Evolutionary conservation across 768 basidiomycete species (phyloP).

Genomic region (Amanita rubescens): DNA sequence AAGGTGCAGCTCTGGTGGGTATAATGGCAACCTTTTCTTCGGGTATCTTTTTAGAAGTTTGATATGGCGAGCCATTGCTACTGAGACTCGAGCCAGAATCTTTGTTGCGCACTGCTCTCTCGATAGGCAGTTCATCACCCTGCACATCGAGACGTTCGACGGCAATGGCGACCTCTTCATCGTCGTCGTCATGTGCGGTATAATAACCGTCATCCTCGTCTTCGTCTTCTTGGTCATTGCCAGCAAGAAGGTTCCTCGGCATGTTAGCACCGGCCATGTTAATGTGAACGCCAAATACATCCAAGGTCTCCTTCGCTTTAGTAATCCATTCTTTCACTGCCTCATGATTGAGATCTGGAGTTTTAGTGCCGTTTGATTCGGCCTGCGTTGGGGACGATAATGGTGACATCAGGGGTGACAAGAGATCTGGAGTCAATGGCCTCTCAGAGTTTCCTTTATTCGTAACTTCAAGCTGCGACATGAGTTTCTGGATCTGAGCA

Average conservation of each 20-base stretch:
- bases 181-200: constrained; percentile 25
- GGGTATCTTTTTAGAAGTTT: constrained; percentile 32
- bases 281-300: constrained; percentile 62
- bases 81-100: constrained; percentile 33
- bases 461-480: constrained; percentile 54
- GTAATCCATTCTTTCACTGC: constrained; percentile 73
- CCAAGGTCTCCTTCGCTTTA: constrained; percentile 61
- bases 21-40: constrained; percentile 46
- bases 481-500: constrained; percentile 61
- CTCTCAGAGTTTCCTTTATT: constrained; percentile 20
- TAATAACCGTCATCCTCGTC: constrained; percentile 34
- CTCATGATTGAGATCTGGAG: constrained; percentile 28
- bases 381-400: constrained; percentile 5
- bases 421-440: constrained; percentile 11
- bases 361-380: background rate
- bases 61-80: constrained; percentile 18
- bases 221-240: constrained; percentile 35
- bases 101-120: constrained; percentile 23
- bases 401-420: constrained; percentile 14
- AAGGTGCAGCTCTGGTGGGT: constrained; percentile 57
- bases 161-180: constrained; percentile 26
- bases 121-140: constrained; percentile 17
- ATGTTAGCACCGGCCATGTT: constrained; percentile 51
- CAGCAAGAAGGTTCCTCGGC: constrained; percentile 43
- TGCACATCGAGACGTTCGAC: constrained; percentile 35